These are phyloP conservation scores for Trebouxiophyceae sp. DNA, from an alignment of 163 green algal species.

Conservation along the genomic window DNA sequence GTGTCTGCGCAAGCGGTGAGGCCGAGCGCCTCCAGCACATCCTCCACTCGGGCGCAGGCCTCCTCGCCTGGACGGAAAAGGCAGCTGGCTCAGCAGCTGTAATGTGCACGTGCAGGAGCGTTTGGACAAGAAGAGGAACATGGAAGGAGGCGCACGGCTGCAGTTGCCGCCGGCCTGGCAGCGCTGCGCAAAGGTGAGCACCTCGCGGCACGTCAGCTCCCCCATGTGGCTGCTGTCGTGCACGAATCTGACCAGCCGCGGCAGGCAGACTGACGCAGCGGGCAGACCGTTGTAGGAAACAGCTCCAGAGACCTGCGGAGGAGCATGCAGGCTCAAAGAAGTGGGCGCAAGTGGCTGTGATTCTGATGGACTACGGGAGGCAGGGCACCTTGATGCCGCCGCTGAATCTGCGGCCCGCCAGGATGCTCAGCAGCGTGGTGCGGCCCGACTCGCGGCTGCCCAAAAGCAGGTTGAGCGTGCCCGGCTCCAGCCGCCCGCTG, in stretches of 20 bases:
- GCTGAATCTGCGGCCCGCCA: too few relatives aligned
- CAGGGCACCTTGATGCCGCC: too few relatives aligned
- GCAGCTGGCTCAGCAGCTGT: neutral
- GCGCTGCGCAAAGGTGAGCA: neutral
- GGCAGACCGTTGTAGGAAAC: neutral
- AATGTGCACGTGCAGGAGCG: too few relatives aligned
- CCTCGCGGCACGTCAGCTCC: neutral
- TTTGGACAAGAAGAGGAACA: too few relatives aligned
- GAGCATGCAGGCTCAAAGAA: neutral
- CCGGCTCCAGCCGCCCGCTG: neutral
- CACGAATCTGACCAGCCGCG: neutral
- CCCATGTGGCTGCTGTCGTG: neutral
- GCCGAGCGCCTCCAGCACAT: neutral
- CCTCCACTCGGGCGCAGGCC: neutral
- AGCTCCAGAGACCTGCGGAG: neutral
- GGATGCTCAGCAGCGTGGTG: neutral
- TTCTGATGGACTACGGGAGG: too few relatives aligned
- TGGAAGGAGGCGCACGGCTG: neutral
- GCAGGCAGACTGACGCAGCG: neutral
- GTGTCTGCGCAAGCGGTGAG: neutral
- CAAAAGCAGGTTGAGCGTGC: neutral
- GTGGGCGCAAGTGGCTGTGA: too few relatives aligned
- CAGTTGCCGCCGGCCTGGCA: neutral
- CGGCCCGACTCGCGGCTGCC: neutral
- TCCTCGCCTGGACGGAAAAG: neutral